phyloP scores from a whole-genome alignment of 441 rosid species.

The Lepidium campestre region DNA sequence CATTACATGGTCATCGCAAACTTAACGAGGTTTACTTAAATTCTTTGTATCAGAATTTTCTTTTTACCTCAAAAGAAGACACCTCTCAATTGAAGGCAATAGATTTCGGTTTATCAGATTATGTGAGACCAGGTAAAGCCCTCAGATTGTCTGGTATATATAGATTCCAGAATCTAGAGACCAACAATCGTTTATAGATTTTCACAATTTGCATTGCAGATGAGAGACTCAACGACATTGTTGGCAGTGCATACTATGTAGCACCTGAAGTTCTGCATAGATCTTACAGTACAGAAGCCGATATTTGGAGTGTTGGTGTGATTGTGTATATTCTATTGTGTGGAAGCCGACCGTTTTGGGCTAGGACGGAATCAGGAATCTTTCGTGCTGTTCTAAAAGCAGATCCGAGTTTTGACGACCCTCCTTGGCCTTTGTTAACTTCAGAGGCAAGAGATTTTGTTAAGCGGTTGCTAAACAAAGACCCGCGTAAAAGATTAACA shows the following conservation, averaged over 20 bases:
- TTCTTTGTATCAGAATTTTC: conserved; percentile 74
- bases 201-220: conserved; percentile 41
- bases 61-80: conserved; percentile 76
- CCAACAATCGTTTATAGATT: not conserved
- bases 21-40: conserved; percentile 30
- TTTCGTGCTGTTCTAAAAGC: conserved; percentile 85
- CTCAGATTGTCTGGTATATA: not conserved
- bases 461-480: conserved; percentile 76
- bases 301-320: conserved; percentile 98
- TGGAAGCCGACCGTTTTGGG: conserved; percentile 99
- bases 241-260: conserved; percentile 97
- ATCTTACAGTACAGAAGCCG: conserved; percentile 88
- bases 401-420: conserved; percentile 87
- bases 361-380: conserved; percentile 95
- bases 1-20: not conserved
- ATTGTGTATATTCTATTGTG: conserved; percentile 92
- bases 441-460: conserved; percentile 91
- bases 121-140: conserved; percentile 82
- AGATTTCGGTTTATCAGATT: conserved; percentile 97
- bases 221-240: conserved; percentile 93
- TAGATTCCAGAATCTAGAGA: not conserved
- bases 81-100: conserved; percentile 79
- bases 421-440: conserved; percentile 92
- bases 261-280: conserved; percentile 98
- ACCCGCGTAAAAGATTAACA: conserved; percentile 88